phyloP scores from a whole-genome alignment of 768 basidiomycete genomes.

The Tubosaeta sp. region DNA sequence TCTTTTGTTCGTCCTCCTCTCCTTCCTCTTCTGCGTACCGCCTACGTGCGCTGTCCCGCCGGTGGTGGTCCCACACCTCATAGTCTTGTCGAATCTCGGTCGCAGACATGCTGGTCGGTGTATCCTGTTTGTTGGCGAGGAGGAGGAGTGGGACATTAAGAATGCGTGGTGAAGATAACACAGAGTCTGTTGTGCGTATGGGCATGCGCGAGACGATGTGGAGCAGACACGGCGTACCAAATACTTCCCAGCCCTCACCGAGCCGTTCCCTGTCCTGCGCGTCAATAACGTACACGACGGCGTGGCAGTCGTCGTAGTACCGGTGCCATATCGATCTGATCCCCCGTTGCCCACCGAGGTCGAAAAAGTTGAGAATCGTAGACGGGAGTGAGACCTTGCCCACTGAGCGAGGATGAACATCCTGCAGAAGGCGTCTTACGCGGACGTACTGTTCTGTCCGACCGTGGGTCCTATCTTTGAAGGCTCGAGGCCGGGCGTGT shows the following conservation, averaged over 20 bases:
- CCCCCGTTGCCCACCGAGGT: conserved; percentile 91
- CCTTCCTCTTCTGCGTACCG: conserved; percentile 48
- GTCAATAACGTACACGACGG: conserved; percentile 93
- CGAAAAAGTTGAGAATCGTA: conserved; percentile 94
- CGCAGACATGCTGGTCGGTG: conserved; percentile 71
- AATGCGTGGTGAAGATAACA: conserved; percentile 85
- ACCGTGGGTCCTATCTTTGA: conserved; percentile 96
- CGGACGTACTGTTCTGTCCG: conserved; percentile 87
- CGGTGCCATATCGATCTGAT: conserved; percentile 92
- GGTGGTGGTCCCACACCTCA: conserved; percentile 79
- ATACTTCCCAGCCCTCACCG: conserved; percentile 95
- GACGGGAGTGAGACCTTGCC: conserved; percentile 93
- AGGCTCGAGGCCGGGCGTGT: conserved; percentile 80
- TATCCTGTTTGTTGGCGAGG: conserved; percentile 96
- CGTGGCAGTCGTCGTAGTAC: conserved; percentile 97
- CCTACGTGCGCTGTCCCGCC: conserved; percentile 61
- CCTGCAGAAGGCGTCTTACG: neutral
- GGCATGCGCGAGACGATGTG: neutral
- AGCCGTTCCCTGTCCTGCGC: conserved; percentile 86
- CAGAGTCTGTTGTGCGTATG: conserved; percentile 49
- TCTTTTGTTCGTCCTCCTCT: conserved; percentile 40
- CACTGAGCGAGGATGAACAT: conserved; percentile 41
- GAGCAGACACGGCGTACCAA: conserved; percentile 55
- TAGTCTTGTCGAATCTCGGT: conserved; percentile 89
- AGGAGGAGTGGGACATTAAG: conserved; percentile 87